Conservation (phyloP, 768 basidiomycete genomes). For the Boletus coccyginus region DNA sequence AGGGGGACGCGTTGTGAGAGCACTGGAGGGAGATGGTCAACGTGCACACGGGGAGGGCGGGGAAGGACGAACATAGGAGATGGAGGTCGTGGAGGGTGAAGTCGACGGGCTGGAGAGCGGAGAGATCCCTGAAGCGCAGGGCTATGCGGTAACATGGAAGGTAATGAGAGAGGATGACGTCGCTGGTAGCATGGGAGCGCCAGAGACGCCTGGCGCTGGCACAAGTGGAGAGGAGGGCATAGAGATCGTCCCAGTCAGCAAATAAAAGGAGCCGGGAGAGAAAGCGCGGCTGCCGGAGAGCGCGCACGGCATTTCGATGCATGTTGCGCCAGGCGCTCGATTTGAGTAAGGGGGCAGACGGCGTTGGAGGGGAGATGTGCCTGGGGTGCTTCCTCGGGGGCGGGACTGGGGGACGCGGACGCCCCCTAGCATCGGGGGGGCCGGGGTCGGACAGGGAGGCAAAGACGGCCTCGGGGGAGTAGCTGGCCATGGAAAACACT, state of each 20-base stretch:
- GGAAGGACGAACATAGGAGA: constrained; percentile 54
- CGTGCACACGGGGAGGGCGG: constrained; percentile 5
- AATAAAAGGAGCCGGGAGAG: constrained; percentile 32
- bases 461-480: constrained; percentile 29
- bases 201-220: constrained; percentile 35
- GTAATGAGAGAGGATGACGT: constrained; percentile 44
- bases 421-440: no score
- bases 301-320: constrained; percentile 22
- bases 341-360: constrained; percentile 7
- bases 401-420: neutral
- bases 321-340: constrained; percentile 27
- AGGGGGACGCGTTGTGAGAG: constrained; percentile 62
- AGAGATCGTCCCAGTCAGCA: constrained; percentile 40
- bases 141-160: constrained; percentile 56
- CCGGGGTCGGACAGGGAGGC: constrained; percentile 14
- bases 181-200: constrained; percentile 30
- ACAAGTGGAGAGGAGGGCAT: constrained; percentile 37
- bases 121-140: constrained; percentile 39
- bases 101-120: constrained; percentile 44
- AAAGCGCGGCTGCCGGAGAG: constrained; percentile 35
- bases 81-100: constrained; percentile 59
- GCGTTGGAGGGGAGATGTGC: neutral
- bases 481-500: no score
- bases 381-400: constrained; percentile 16
- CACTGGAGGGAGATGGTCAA: constrained; percentile 40